phyloP scores from a whole-genome alignment of 805 yeast species.

The Sugiyamaella mastotermitis region DNA sequence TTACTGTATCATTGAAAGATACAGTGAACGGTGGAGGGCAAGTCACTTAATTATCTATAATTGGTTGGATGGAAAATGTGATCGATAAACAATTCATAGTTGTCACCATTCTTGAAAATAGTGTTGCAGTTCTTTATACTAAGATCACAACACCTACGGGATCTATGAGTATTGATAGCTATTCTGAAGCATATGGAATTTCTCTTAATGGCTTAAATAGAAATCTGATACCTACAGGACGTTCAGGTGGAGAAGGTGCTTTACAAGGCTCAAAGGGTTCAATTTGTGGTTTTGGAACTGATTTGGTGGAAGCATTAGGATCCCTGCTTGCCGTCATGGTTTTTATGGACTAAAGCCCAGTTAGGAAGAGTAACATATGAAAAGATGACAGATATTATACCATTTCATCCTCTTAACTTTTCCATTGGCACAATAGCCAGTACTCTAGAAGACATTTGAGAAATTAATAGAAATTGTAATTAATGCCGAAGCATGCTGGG shows the following conservation, averaged over 20 bases:
- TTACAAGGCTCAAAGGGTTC: constrained; percentile 39
- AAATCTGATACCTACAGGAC: constrained; percentile 21
- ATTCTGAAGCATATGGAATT: constrained; percentile 39
- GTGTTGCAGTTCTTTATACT: constrained; percentile 44
- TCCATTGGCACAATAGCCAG: too few relatives aligned
- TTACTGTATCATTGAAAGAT: constrained; percentile 58
- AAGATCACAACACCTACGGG: constrained; percentile 50
- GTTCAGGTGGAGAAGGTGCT: constrained; percentile 52
- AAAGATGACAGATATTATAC: too few relatives aligned
- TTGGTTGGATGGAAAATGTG: too few relatives aligned
- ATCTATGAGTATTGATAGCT: constrained; percentile 45
- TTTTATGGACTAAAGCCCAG: constrained; percentile 46
- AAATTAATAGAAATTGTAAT: too few relatives aligned
- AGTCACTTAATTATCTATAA: too few relatives aligned
- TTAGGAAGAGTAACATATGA: too few relatives aligned
- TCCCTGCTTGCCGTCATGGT: constrained; percentile 41
- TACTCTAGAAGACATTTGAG: too few relatives aligned
- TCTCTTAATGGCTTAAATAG: constrained; percentile 40
- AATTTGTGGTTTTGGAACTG: constrained; percentile 48
- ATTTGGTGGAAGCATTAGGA: constrained; percentile 50
- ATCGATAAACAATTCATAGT: too few relatives aligned
- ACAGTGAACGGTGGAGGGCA: too few relatives aligned
- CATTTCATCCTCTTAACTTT: too few relatives aligned
- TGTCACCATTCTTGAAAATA: too few relatives aligned
- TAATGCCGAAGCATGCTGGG: too few relatives aligned